Base-by-base conservation (phyloP, 164 flowering plant genomes). In the Paratinospora sagittata region DNA sequence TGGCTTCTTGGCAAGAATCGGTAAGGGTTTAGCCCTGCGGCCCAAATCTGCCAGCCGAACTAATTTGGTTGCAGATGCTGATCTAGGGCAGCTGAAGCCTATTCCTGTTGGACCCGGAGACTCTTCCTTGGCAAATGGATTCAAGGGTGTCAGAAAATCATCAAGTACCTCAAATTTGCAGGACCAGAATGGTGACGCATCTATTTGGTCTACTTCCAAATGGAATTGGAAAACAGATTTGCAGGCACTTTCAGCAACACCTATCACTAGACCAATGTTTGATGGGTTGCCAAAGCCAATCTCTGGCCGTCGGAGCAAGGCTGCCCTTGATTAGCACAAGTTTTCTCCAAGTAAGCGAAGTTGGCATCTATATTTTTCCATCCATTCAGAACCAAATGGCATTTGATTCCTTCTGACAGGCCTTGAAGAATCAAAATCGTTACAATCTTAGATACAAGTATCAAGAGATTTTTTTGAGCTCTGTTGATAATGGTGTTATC, bases 11-110 rank as follows among this genome's bases (percentile, higher is more conserved):
- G 61, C 61, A 55, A 55, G 61, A 55, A 55, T 6, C 0, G 61
- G 61, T 0, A 55, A 55, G 24, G 61, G 61, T 55, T 55, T 55
- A 21, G 61, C 61, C 6, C 24, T 55, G 24, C 19, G 61, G 61
- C 61, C 61, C 24, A 55, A 55, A 17, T 55, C 61, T 55, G 61
- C 61, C 61, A 55, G 61, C 61, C 19, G 61, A 55, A 55, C 61
- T 55, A 55, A 55, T 55, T 19, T 55, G 24, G 61, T 9, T 19
- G 61, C 24, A 55, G 61, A 55, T 19, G 26, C 24, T 55, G 61
- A 55, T 55, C 24, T 55, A 21, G 61, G 23, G 6, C 61, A 55
- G 61, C 21, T 55, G 24, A 55, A 55, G 61, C 61, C 61, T 55
- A 9, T n/a, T 55, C 61, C 61, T 55, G n/a, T 55, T 55, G 61